Conservation (phyloP, 1,139 yeast species). For the Saccharomyces hybrid region DNA sequence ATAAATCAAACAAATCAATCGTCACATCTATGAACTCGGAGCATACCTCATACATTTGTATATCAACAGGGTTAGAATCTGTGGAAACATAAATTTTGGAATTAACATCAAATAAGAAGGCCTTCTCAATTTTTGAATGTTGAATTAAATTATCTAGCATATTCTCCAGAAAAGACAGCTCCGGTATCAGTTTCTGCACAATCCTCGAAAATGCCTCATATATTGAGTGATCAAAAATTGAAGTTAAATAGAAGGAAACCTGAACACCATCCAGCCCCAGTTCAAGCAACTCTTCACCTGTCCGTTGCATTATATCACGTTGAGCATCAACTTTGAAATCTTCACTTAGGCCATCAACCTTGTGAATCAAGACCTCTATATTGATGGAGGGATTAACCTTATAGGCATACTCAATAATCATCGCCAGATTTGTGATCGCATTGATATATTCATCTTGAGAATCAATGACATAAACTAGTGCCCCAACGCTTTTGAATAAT, state of each 20-base stretch:
- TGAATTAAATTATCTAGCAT: constrained; percentile 83
- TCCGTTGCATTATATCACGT: constrained; percentile 91
- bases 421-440: constrained; percentile 81
- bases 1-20: constrained; percentile 73
- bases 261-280: constrained; percentile 87
- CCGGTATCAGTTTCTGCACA: constrained; percentile 84
- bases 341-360: constrained; percentile 89
- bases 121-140: constrained; percentile 86
- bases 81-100: constrained; percentile 96
- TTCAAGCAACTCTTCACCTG: constrained; percentile 86
- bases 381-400: constrained; percentile 79
- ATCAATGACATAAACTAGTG: constrained; percentile 89
- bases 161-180: constrained; percentile 80
- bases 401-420: constrained; percentile 83
- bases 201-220: constrained; percentile 93
- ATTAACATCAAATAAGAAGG: constrained; percentile 82
- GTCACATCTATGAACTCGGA: constrained; percentile 95
- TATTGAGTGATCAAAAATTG: constrained; percentile 91
- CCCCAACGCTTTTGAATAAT: constrained; percentile 79
- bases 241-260: constrained; percentile 82
- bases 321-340: constrained; percentile 93
- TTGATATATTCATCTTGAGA: constrained; percentile 90
- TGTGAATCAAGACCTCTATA: constrained; percentile 88
- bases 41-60: constrained; percentile 91
- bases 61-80: constrained; percentile 91